Evolutionary conservation across 306 rosid species (phyloP).

Genomic region (Cicer arietinum): DNA sequence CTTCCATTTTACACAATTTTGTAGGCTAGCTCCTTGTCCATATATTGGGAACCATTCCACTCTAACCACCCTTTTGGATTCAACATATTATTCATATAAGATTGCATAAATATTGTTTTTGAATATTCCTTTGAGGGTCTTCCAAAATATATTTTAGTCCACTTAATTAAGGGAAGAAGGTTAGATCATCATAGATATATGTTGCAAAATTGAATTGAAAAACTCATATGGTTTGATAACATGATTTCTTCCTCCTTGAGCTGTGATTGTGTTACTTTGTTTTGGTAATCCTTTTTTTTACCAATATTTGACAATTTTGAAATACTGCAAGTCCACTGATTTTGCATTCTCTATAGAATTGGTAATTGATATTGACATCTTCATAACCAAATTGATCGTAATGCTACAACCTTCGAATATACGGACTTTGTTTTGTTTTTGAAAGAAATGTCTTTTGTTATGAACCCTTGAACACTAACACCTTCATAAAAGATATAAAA

Average conservation of each 20-base stretch:
- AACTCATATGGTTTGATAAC: slow-evolving; percentile 56
- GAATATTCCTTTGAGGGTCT: slow-evolving; percentile 76
- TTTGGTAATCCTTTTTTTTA: slow-evolving; percentile 50
- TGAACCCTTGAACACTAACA: slow-evolving; percentile 75
- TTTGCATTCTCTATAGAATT: slow-evolving; percentile 72
- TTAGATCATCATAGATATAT: slow-evolving; percentile 33
- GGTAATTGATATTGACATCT: slow-evolving; percentile 73
- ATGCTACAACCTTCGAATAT: slow-evolving; percentile 49
- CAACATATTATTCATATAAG: slow-evolving; percentile 51
- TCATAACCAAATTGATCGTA: slow-evolving; percentile 57
- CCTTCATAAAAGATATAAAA: slow-evolving; percentile 45
- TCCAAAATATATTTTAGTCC: slow-evolving; percentile 62
- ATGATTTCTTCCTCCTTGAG: slow-evolving; percentile 61
- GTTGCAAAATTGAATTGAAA: slow-evolving; percentile 63
- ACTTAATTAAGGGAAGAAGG: slow-evolving; percentile 35
- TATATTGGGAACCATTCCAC: slow-evolving; percentile 57
- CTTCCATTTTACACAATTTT: slow-evolving; percentile 61
- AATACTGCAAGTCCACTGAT: slow-evolving; percentile 68
- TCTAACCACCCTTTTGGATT: slow-evolving; percentile 80
- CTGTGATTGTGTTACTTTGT: slow-evolving; percentile 79
- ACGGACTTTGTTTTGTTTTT: slow-evolving; percentile 53
- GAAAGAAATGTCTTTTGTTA: slow-evolving; percentile 65
- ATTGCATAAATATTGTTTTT: slow-evolving; percentile 65
- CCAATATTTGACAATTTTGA: slow-evolving; percentile 54
- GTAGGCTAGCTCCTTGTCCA: slow-evolving; percentile 54